Base-by-base conservation (phyloP, 805 yeast genomes). In the Barnettozyma pratensis region DNA sequence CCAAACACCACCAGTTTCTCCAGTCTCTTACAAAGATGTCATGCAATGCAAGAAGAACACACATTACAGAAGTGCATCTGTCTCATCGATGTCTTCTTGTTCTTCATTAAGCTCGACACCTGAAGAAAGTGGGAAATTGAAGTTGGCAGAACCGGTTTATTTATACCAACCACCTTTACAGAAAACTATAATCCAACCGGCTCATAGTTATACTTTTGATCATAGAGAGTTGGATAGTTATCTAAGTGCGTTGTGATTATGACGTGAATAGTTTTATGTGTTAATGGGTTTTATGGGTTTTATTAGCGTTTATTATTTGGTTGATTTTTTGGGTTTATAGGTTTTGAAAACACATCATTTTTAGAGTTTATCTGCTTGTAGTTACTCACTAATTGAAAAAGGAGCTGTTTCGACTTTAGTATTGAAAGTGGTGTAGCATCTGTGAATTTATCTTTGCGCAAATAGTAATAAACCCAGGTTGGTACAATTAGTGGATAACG, bases 61-160 rank as follows among this genome's bases (percentile, higher is more conserved):
- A 3, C 55, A 47, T 40, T 44, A 42, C 27, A 53, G 55, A 47
- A 44, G 47, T 11, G 7, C 41, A 11, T 54, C 56, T 3, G 38
- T 50, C 10, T 46, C 56, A 6, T 51, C 56, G 1, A 39, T 47
- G 2, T 53, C 56, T 3, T 53, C 58, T 3, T 44, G 35, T 9
- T 35, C 47, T 6, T 45, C 53, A 11, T 4, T 34, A 7, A 36
- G 40, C 12, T 41, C 51, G 14, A 19, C 54, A 14, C 25, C 6
- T 4, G 42, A 39, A 12, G 32, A 32, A 19, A 19, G 19, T 9
- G 10, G 6, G 5, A 27, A 14, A 7, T 4, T 25, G 25, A 26
- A 35, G 26, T 19, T 39, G 8, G 3, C 34, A 10, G 39, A 45
- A 10, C 39, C 43, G 14, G n/a, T 31, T 7, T 45, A 39, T 11